Evolutionary conservation across 768 basidiomycete species (phyloP).

Genomic region (Tylopilus intermedius): DNA sequence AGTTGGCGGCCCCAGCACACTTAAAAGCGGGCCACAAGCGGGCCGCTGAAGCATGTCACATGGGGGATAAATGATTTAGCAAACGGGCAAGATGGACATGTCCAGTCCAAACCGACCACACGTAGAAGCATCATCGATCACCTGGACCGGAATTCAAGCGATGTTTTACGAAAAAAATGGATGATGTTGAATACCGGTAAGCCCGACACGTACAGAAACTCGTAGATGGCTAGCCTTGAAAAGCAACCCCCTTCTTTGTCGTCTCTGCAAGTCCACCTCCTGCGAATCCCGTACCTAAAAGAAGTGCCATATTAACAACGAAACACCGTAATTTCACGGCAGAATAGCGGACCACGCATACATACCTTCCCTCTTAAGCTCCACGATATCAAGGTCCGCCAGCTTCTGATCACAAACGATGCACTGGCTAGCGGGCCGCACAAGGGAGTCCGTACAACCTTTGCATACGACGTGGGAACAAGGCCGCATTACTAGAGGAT

Average conservation of each 20-base stretch:
- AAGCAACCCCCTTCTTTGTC: conserved; percentile 70
- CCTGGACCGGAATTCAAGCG: neutral
- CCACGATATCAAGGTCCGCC: conserved; percentile 69
- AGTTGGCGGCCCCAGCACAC: neutral
- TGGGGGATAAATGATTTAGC: neutral
- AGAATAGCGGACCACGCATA: neutral
- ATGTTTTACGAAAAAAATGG: conserved; percentile 1
- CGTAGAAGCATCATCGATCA: neutral
- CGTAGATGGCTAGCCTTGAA: conserved; percentile 61
- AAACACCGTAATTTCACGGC: neutral
- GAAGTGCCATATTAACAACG: conserved; percentile 1
- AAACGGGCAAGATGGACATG: neutral
- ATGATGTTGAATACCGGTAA: neutral
- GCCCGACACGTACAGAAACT: conserved; percentile 1
- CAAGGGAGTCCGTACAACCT: conserved; percentile 84
- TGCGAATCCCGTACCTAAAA: conserved; percentile 83
- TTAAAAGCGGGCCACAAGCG: neutral
- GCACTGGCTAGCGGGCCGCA: conserved; percentile 74
- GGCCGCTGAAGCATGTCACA: neutral
- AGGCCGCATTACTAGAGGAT: conserved; percentile 61
- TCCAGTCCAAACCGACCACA: neutral
- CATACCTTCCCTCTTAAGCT: conserved; percentile 84
- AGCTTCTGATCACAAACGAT: conserved; percentile 75
- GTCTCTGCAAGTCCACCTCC: conserved; percentile 94
- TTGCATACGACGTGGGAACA: conserved; percentile 93